phyloP scores from a whole-genome alignment of 441 rosid genomes.

The Mallotus japonicus region DNA sequence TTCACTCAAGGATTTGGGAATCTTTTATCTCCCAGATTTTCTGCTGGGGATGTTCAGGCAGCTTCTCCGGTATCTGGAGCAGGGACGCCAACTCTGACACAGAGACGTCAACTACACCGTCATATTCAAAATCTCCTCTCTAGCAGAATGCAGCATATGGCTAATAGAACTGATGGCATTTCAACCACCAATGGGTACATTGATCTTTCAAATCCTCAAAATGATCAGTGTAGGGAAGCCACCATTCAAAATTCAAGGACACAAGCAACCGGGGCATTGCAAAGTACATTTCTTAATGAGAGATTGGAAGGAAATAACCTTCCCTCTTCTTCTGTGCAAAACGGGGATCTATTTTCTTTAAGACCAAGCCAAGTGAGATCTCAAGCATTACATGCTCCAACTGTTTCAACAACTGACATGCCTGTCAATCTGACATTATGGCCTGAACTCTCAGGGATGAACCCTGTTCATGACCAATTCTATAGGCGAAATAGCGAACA shows the following conservation, averaged over 20 bases:
- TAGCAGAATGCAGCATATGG: constrained; percentile 49
- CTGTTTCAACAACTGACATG: constrained; percentile 28
- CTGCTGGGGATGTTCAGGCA: constrained; percentile 43
- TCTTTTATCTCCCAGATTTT: constrained; percentile 70
- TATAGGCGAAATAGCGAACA: constrained; percentile 42
- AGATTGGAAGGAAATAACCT: constrained; percentile 32
- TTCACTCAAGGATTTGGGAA: constrained; percentile 44
- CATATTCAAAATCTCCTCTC: constrained; percentile 72
- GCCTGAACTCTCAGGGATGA: constrained; percentile 48
- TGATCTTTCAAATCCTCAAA: constrained; percentile 40
- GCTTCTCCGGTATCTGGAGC: constrained; percentile 65
- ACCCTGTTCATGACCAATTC: constrained; percentile 41
- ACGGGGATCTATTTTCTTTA: constrained; percentile 37
- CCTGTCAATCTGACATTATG: constrained; percentile 45
- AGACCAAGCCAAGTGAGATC: constrained; percentile 44
- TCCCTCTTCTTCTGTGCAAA: constrained; percentile 43
- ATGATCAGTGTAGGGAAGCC: constrained; percentile 44
- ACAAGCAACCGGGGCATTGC: constrained; percentile 35
- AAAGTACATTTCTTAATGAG: constrained; percentile 40
- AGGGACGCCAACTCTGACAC: constrained; percentile 75
- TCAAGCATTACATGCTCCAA: constrained; percentile 38
- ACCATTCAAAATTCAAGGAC: constrained; percentile 35
- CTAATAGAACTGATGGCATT: constrained; percentile 44
- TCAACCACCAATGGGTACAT: constrained; percentile 40
- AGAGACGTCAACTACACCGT: constrained; percentile 80